phyloP scores from a whole-genome alignment of 805 yeast species.

The Myxozyma vanderwaltii region DNA sequence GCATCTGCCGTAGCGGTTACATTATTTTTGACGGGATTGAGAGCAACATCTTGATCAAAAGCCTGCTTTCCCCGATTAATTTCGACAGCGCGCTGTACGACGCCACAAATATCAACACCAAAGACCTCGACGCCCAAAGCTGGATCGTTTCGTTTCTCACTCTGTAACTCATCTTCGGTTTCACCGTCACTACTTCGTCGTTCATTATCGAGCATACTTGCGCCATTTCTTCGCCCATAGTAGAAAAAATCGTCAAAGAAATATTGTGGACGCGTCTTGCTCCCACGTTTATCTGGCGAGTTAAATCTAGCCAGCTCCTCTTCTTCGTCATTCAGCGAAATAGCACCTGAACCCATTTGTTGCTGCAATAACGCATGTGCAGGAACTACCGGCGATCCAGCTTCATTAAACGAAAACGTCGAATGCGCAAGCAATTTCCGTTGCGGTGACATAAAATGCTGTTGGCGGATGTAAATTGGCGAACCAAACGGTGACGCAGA shows the following conservation, averaged over 20 bases:
- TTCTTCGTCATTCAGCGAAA: slow-evolving; percentile 39
- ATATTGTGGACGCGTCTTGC: slow-evolving; percentile 12
- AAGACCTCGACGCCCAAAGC: slow-evolving; percentile 49
- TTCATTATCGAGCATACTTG: slow-evolving; percentile 6
- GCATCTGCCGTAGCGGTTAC: background rate
- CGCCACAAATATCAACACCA: slow-evolving; percentile 60
- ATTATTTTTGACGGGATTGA: background rate
- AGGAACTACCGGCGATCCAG: slow-evolving; percentile 15
- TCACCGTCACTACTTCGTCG: slow-evolving; percentile 14
- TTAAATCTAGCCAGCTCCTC: slow-evolving; percentile 39
- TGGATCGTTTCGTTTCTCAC: slow-evolving; percentile 30
- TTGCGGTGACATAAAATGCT: slow-evolving; percentile 29
- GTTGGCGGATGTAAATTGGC: slow-evolving; percentile 23
- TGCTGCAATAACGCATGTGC: slow-evolving; percentile 13
- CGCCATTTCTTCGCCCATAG: slow-evolving; percentile 12
- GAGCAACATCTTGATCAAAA: background rate
- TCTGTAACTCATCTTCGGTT: slow-evolving; percentile 22
- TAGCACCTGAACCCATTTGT: slow-evolving; percentile 24
- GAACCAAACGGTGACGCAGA: slow-evolving; percentile 23
- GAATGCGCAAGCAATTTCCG: slow-evolving; percentile 29
- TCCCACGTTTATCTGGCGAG: slow-evolving; percentile 43
- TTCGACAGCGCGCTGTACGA: slow-evolving; percentile 48
- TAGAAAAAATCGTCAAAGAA: slow-evolving; percentile 37
- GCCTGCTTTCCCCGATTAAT: slow-evolving; percentile 20
- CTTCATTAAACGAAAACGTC: slow-evolving; percentile 20